A percentile compares a stretch with the other conserved stretches of the same genome.
Evolutionary conservation across 305 asterid species (phyloP).

Genomic region (Galium porrigens): DNA sequence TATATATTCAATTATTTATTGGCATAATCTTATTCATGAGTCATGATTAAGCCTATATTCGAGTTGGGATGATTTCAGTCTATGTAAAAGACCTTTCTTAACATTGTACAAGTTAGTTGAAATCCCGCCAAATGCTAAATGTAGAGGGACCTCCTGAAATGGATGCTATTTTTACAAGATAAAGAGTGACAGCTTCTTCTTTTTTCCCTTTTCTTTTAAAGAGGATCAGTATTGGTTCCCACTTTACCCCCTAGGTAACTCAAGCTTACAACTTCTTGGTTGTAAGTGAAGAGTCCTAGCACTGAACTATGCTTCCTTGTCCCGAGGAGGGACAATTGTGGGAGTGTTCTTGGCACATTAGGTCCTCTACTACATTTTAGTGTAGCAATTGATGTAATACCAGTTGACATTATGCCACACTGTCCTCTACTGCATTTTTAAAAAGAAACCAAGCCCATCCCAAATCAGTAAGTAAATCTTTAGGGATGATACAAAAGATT

Average conservation of each 20-base stretch:
- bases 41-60: background rate
- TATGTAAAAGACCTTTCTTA: background rate
- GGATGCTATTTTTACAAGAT: background rate
- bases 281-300: background rate
- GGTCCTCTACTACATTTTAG: too few relatives aligned
- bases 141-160: background rate
- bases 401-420: background rate
- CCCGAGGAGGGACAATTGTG: background rate
- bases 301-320: background rate
- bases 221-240: background rate
- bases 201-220: too few relatives aligned
- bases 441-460: background rate
- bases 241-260: background rate
- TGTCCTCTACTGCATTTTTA: background rate
- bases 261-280: background rate
- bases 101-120: background rate
- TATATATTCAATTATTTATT: background rate
- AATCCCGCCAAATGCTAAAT: conserved; percentile 3
- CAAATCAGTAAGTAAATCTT: background rate
- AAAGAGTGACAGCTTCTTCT: background rate
- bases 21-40: background rate
- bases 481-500: background rate
- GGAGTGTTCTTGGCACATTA: background rate
- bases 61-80: background rate
- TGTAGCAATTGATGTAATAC: too few relatives aligned